Evolutionary conservation across 1,284 basidiomycete species (phyloP).

Genomic region (Ceraceosorus guamensis): DNA sequence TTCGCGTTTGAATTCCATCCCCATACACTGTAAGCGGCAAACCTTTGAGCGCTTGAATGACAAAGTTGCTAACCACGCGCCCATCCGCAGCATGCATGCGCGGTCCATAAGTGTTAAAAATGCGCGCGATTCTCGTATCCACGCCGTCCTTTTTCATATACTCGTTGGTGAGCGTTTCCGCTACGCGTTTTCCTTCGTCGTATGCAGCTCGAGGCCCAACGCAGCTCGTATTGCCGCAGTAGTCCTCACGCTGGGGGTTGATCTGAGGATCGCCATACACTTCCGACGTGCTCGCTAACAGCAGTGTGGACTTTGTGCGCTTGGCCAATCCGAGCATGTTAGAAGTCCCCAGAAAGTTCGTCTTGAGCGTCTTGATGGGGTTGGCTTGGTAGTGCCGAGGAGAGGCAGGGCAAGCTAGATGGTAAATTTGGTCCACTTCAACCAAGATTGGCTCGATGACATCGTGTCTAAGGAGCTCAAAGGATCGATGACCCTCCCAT

Average conservation of each 20-base stretch:
- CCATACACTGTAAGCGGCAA: constrained; percentile 96
- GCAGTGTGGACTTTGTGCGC: constrained; percentile 89
- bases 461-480: constrained; percentile 93
- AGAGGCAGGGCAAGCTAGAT: constrained; percentile 37
- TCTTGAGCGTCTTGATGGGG: constrained; percentile 63
- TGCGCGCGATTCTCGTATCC: constrained; percentile 57
- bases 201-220: constrained; percentile 96
- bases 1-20: constrained; percentile 88
- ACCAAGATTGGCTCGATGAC: constrained; percentile 52
- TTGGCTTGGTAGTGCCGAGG: constrained; percentile 38
- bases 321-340: constrained; percentile 99
- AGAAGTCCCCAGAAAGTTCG: constrained; percentile 75
- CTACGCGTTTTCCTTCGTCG: constrained; percentile 65
- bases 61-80: constrained; percentile 95
- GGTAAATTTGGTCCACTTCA: constrained; percentile 41
- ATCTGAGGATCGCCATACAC: constrained; percentile 95
- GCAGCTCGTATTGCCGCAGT: constrained; percentile 77
- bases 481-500: constrained; percentile 81
- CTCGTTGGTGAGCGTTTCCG: constrained; percentile 36
- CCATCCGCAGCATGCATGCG: constrained; percentile 89
- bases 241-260: constrained; percentile 75
- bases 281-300: constrained; percentile 92
- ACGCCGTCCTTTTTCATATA: constrained; percentile 89
- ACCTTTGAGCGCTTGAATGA: constrained; percentile 87
- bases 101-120: constrained; percentile 39